Conservation (phyloP, 106 monocot species). For the Dactylorhiza incarnata region DNA sequence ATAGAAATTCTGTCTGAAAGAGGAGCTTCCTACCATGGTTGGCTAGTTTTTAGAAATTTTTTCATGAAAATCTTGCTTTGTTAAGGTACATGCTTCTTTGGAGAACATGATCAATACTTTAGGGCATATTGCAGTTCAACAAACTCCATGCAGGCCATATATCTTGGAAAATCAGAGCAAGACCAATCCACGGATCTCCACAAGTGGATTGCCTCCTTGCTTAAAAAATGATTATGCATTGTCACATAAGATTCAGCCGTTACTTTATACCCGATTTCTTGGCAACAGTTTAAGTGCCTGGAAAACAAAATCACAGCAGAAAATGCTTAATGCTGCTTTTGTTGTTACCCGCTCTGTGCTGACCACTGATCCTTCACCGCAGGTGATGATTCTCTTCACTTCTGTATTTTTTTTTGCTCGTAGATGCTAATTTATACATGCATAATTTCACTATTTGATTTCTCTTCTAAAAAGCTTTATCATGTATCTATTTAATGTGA, state of each 20-base stretch:
- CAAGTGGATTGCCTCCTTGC: constrained; percentile 9
- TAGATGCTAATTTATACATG: neutral
- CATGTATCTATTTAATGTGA: constrained; percentile 1
- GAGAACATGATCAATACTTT: constrained; percentile 46
- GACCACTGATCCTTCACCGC: constrained; percentile 39
- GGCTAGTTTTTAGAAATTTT: neutral
- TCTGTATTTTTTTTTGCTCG: neutral
- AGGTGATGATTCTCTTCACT: constrained; percentile 29
- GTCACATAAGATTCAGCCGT: constrained; percentile 7
- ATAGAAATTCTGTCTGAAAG: neutral
- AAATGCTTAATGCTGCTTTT: neutral
- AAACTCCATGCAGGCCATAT: constrained; percentile 12
- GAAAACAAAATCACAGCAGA: neutral
- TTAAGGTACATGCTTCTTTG: neutral
- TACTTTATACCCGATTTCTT: constrained; percentile 32
- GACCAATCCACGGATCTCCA: constrained; percentile 10
- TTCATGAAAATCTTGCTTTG: neutral
- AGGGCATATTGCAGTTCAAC: constrained; percentile 24
- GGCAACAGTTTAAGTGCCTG: constrained; percentile 13
- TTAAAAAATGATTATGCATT: constrained; percentile 7
- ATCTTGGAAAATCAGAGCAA: constrained; percentile 24
- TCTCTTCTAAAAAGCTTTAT: neutral
- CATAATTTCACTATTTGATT: neutral
- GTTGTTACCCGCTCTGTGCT: constrained; percentile 34
- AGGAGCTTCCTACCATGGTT: neutral